These are phyloP conservation scores for Oenanthe javanica DNA, from an alignment of 140 eudicot species.

Conservation along the genomic window DNA sequence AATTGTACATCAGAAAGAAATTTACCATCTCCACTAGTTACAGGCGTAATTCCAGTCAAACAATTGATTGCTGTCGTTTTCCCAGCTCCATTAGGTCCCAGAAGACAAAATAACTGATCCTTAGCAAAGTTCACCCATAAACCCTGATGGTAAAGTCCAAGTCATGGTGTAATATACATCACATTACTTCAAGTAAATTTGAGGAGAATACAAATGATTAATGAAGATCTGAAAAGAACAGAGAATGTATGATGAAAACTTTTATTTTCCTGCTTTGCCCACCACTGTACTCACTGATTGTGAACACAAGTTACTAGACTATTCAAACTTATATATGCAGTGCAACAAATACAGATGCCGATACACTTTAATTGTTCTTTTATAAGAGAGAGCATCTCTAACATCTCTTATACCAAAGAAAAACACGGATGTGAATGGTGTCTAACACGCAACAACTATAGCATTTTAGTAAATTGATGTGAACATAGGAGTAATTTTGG, in stretches of 20 bases:
- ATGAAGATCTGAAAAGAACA: neutral
- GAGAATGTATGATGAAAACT: neutral
- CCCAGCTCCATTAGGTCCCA: constrained; percentile 99
- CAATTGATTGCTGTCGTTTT: constrained; percentile 93
- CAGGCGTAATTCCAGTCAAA: constrained; percentile 89
- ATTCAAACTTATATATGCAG: neutral
- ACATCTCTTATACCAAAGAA: neutral
- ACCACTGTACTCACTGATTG: neutral
- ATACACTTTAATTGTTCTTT: neutral
- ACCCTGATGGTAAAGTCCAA: constrained; percentile 36
- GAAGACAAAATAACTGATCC: constrained; percentile 92
- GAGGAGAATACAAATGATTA: neutral
- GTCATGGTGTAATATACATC: constrained; percentile 9
- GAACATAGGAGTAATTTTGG: neutral
- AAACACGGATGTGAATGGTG: neutral
- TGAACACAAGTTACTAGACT: neutral
- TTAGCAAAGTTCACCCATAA: constrained; percentile 79
- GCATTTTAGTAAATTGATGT: neutral
- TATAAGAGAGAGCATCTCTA: neutral
- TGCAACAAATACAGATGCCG: neutral
- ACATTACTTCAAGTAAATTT: constrained; percentile 2
- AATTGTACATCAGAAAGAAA: constrained; percentile 9
- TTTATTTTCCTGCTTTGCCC: neutral
- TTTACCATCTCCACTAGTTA: constrained; percentile 94
- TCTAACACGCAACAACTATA: neutral